Evolutionary conservation across 345 rosid genomes (phyloP).

Genomic region (Aquilaria sinensis): DNA sequence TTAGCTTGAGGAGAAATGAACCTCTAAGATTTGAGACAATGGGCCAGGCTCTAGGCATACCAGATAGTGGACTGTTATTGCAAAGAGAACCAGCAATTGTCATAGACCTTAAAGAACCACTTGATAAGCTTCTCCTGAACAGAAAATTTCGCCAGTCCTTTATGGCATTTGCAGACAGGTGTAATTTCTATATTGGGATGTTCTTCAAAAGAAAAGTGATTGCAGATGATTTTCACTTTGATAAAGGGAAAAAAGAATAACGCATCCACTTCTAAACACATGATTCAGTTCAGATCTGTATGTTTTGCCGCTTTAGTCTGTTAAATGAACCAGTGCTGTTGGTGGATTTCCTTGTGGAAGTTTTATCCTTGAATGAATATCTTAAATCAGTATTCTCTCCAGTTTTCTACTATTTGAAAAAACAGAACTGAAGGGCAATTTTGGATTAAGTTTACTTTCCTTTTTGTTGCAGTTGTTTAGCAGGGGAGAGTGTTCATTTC

Average conservation of each 20-base stretch:
- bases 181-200: not conserved
- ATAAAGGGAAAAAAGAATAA: no score
- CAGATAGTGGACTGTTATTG: slow-evolving; percentile 65
- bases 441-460: not conserved
- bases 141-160: slow-evolving; percentile 76
- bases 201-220: no score
- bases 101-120: slow-evolving; percentile 60
- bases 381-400: not conserved
- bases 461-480: slow-evolving; percentile 58
- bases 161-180: slow-evolving; percentile 95
- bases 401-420: not conserved
- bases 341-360: not conserved
- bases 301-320: no score
- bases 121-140: slow-evolving; percentile 76
- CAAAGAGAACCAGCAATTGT: slow-evolving; percentile 40
- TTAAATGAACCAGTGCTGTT: no score
- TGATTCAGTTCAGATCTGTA: no score
- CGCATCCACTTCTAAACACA: no score
- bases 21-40: slow-evolving; percentile 55
- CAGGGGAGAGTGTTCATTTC: slow-evolving; percentile 92
- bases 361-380: not conserved
- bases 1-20: slow-evolving; percentile 71
- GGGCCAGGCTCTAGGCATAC: slow-evolving; percentile 89
- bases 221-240: no score
- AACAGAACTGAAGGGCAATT: not conserved